Evolutionary conservation across 192 early-diverging fungal genomes (phyloP), one percentile per base, ranked within the genome.

Genomic region (Podila epigama): DNA sequence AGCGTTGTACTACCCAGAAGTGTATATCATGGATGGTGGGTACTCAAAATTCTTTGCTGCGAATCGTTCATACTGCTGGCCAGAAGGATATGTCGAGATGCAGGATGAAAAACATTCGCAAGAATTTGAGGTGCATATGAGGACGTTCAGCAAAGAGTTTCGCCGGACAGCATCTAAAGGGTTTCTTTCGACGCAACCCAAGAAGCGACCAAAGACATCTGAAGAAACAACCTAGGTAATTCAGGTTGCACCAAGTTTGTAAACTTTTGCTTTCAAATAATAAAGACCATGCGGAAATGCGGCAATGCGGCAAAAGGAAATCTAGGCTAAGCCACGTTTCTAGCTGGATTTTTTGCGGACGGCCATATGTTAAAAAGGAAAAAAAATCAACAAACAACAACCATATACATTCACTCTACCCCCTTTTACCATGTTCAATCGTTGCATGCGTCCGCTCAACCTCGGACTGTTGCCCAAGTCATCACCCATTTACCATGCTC

Each of bases 21-120:
- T 96, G 36, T 96, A 95, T 75, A 88, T 96, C 20, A 85, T 96
- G 54, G 72, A 93, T 58, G 94, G 94, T 32, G 95, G 95, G 10
- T 96, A 95, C 81, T 85, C 89, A 51, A 80, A 80, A 20, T 96
- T 96, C 64, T 95, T 86, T 61, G 61, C 68, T 37, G 63, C 73
- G 28, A 70, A 86, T 75, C 86, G 89, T 72, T 52, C 72, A 3
- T 83, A 82, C 42, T 95, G 94, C 79, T 75, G 85, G 55, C 94
- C 93, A 29, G 85, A 91, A 75, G 84, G 66, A 33, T 96, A 95
- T 77, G 84, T 93, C 15, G 90, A 93, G 77, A 95, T 96, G 94
- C 86, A 83, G 60, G 86, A 95, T 67, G 58, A 60, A n/a, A 81
- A 69, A 36, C 85, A 84, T 60, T 73, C 69, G 1, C 75, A 81